Conservation (phyloP, 306 rosid species). For the Quercus rubra region DNA sequence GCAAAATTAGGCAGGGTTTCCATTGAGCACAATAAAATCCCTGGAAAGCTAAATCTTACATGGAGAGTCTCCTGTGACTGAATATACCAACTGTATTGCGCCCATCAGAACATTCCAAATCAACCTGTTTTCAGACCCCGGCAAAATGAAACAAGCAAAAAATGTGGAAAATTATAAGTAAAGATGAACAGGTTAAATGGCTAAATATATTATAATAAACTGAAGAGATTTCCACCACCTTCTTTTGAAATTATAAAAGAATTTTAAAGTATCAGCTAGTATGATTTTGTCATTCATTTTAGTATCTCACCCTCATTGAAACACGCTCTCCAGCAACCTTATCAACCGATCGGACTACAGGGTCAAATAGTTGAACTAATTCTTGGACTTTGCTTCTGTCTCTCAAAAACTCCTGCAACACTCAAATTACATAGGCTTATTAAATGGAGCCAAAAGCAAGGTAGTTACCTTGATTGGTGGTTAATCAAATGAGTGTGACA, state of each 20-base stretch:
- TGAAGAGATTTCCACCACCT: background rate
- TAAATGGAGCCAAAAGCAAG: background rate
- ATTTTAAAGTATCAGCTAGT: background rate
- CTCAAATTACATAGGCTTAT: background rate
- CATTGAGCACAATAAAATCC: background rate
- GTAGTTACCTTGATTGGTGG: background rate
- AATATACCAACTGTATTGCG: conserved; percentile 68
- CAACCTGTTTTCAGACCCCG: conserved; percentile 51
- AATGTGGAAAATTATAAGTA: background rate
- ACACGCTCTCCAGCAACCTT: conserved; percentile 86
- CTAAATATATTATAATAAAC: background rate
- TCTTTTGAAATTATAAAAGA: background rate
- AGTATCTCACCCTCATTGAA: conserved; percentile 78
- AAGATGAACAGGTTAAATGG: background rate
- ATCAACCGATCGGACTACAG: conserved; percentile 76
- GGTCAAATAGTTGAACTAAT: conserved; percentile 78
- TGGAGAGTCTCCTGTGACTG: conserved; percentile 72
- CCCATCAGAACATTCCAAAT: conserved; percentile 81
- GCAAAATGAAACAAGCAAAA: background rate
- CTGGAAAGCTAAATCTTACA: conserved; percentile 36
- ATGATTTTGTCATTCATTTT: background rate
- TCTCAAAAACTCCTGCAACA: conserved; percentile 71
- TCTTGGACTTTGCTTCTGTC: conserved; percentile 66
- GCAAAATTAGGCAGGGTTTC: background rate
- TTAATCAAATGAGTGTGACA: background rate